Evolutionary conservation across 2,329 filamentous ascomycete genomes (phyloP).

Genomic region (Nannizzia gypsea): DNA sequence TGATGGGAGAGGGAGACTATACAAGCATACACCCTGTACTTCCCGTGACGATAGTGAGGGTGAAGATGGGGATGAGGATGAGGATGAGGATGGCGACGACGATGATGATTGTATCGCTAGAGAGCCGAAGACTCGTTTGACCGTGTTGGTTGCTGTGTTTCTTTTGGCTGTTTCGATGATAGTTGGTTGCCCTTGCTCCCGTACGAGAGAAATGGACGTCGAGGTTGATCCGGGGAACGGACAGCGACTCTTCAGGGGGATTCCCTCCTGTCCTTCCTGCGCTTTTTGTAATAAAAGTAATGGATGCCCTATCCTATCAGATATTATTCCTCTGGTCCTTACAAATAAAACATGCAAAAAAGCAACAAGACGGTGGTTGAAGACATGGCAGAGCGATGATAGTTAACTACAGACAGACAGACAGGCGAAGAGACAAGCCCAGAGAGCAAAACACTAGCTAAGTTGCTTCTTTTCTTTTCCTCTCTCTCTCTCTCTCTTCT

Average conservation of each 20-base stretch:
- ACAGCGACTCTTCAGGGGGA: not conserved
- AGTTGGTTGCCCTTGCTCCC: too few species aligned
- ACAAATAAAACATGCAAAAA: not conserved
- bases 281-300: not conserved
- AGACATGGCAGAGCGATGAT: not conserved
- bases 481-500: not conserved
- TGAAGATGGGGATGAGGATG: too few species aligned
- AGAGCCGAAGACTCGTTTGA: too few species aligned
- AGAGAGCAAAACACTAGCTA: too few species aligned
- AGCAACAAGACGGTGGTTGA: not conserved
- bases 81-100: too few species aligned
- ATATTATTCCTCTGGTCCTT: not conserved
- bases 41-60: too few species aligned
- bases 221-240: not conserved
- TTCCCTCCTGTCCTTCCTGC: not conserved
- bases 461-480: not conserved
- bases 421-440: not conserved
- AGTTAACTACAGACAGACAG: too few species aligned
- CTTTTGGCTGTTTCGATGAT: too few species aligned
- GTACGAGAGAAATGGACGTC: not conserved
- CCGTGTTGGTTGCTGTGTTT: too few species aligned
- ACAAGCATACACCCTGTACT: too few species aligned
- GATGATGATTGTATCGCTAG: too few species aligned
- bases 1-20: not conserved
- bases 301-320: not conserved